Conservation (phyloP, 2,329 filamentous ascomycete genomes). For the Zymoseptoria brevis region DNA sequence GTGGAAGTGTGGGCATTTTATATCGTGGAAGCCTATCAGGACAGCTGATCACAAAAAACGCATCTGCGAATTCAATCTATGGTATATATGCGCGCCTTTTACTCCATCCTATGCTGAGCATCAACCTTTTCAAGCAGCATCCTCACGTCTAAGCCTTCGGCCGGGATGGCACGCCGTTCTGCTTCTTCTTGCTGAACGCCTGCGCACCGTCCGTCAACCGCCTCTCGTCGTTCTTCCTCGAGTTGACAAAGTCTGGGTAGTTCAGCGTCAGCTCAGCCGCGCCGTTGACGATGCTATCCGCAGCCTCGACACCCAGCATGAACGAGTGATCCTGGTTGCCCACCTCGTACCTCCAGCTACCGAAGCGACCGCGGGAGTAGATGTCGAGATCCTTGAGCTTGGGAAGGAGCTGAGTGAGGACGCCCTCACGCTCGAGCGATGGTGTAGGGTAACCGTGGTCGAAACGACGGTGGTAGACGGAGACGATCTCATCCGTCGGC, state of each 20-base stretch:
- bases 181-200: conserved; percentile 41
- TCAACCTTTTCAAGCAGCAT: background rate
- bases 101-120: background rate
- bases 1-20: too few relatives aligned
- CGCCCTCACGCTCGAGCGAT: conserved; percentile 86
- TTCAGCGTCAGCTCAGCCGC: conserved; percentile 88
- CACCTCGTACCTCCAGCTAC: conserved; percentile 95
- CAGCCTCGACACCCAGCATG: conserved; percentile 92
- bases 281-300: conserved; percentile 81
- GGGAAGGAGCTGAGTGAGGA: conserved; percentile 84
- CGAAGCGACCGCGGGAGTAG: conserved; percentile 91
- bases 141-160: background rate
- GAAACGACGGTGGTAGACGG: conserved; percentile 95
- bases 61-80: background rate
- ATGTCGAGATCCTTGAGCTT: conserved; percentile 88
- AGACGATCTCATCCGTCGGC: conserved; percentile 87
- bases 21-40: too few relatives aligned
- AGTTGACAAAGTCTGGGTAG: conserved; percentile 94
- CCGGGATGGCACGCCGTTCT: conserved; percentile 7
- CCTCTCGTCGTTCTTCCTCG: conserved; percentile 58
- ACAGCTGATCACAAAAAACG: background rate
- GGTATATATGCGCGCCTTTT: background rate
- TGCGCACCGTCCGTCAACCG: conserved; percentile 55
- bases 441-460: conserved; percentile 98
- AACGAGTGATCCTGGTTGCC: conserved; percentile 97